These are phyloP conservation scores for Hygrophila difformis DNA, from an alignment of 257 asterid species.

Conservation along the genomic window DNA sequence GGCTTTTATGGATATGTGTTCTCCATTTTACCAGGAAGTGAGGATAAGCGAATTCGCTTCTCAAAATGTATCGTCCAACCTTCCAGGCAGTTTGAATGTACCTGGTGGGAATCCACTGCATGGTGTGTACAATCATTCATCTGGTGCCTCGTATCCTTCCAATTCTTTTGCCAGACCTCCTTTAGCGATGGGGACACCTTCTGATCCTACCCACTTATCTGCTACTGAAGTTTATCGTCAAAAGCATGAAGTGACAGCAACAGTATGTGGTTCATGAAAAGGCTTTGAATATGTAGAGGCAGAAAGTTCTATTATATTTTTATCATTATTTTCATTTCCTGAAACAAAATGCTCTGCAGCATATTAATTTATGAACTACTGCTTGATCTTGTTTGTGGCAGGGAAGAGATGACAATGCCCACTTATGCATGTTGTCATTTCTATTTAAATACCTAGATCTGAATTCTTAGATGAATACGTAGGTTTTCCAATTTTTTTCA, in stretches of 20 bases:
- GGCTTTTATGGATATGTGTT: slow-evolving; percentile 16
- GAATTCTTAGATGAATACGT: no score
- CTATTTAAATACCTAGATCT: no score
- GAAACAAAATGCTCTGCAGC: background rate
- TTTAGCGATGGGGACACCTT: slow-evolving; percentile 47
- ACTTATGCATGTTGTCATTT: background rate
- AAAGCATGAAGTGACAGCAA: slow-evolving; percentile 90
- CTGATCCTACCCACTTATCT: slow-evolving; percentile 60
- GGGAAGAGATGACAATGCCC: background rate
- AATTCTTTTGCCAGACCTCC: slow-evolving; percentile 58
- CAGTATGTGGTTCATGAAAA: slow-evolving; percentile 46
- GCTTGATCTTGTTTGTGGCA: slow-evolving; percentile 3
- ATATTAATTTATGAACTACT: slow-evolving; percentile 7
- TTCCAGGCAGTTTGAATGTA: slow-evolving; percentile 44
- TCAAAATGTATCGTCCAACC: slow-evolving; percentile 44
- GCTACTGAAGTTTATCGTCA: slow-evolving; percentile 68
- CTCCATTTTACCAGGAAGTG: slow-evolving; percentile 45
- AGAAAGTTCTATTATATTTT: background rate
- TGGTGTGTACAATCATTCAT: slow-evolving; percentile 43
- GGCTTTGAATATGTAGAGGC: background rate
- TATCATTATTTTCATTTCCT: background rate
- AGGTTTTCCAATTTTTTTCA: no score
- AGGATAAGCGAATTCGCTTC: slow-evolving; percentile 51
- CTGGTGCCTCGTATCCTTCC: slow-evolving; percentile 54
- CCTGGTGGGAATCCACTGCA: slow-evolving; percentile 55